These are phyloP conservation scores for Penicillium desertorum DNA, from an alignment of 495 filamentous ascomycete genomes.

Conservation along the genomic window DNA sequence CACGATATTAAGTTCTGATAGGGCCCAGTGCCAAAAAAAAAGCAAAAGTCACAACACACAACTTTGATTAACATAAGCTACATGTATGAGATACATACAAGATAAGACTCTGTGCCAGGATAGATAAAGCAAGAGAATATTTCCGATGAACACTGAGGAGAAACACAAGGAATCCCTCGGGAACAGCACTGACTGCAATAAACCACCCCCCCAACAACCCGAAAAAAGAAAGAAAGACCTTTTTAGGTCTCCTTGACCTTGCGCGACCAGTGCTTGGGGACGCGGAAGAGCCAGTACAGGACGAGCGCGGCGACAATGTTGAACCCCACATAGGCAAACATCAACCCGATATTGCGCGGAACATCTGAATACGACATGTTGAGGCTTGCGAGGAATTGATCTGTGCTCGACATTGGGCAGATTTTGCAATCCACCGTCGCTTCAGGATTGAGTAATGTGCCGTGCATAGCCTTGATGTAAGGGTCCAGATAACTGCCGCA, in stretches of 20 bases:
- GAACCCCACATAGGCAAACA: conserved; percentile 73
- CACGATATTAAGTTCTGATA: too few species aligned
- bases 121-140: neutral
- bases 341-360: conserved; percentile 71
- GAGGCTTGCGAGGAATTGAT: conserved; percentile 57
- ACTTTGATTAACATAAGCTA: neutral
- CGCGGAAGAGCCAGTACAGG: conserved; percentile 77
- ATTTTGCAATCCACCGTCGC: conserved; percentile 57
- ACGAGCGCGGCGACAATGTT: conserved; percentile 70
- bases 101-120: neutral
- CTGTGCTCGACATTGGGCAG: conserved; percentile 60
- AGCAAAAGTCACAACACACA: neutral
- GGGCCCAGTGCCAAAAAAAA: too few species aligned
- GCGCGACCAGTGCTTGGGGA: conserved; percentile 63
- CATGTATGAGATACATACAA: neutral
- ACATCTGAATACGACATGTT: conserved; percentile 53
- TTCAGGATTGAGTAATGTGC: conserved; percentile 53
- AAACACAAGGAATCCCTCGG: neutral
- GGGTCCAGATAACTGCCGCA: conserved; percentile 58
- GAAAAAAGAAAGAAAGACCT: neutral
- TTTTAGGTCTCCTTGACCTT: conserved; percentile 42
- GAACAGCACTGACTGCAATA: neutral
- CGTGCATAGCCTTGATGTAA: conserved; percentile 49
- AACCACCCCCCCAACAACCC: neutral
- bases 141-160: neutral